Evolutionary conservation across 306 rosid genomes (phyloP), one percentile per base, ranked within the genome.

Genomic region (Glycine tomentella): DNA sequence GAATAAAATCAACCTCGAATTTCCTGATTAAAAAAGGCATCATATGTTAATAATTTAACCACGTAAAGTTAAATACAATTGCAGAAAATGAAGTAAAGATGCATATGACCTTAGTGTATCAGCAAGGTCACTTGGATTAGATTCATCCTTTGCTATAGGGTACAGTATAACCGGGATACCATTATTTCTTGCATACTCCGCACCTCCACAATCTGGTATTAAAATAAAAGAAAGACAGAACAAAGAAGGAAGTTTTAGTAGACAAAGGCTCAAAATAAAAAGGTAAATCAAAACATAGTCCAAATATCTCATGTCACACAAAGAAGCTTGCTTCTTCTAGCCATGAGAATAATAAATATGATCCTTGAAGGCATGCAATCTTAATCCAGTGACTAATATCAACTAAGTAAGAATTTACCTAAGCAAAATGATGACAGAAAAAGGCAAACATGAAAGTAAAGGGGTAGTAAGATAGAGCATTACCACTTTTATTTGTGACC

Each of bases 151-250:
- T 50, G 72, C 20, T 80, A 85, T 89, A 14, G 98, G 98, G 81
- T 90, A 93, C 81, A 86, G 48, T 15, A 91, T 8, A 79, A 91
- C 90, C 0, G 97, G 94, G 64, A 95, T 92, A 84, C 90, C 90
- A 57, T 86, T 88, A 52, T 76, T 84, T 85, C 91, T 90, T 38
- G 97, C 99, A 82, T 89, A 93, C 55, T 86, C 84, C 3, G 97
- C 95, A 57, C 99, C 99, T 56, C 97, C 97, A 78, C 96, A 93
- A 8, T 83, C 97, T 93, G 83, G 63, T 25, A 74, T 79, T 72
- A 74, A 69, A 40, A 77, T 17, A 20, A 64, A 48, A 16, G 20
- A 6, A 70, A 66, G 7, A 9, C 67, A 42, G 69, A 71, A 55
- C 2, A 42, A 42, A 42, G 38, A 49, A 53, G 25, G 50, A 66